Conservation (phyloP, 83 land plant genomes). For the Picea mariana region DNA sequence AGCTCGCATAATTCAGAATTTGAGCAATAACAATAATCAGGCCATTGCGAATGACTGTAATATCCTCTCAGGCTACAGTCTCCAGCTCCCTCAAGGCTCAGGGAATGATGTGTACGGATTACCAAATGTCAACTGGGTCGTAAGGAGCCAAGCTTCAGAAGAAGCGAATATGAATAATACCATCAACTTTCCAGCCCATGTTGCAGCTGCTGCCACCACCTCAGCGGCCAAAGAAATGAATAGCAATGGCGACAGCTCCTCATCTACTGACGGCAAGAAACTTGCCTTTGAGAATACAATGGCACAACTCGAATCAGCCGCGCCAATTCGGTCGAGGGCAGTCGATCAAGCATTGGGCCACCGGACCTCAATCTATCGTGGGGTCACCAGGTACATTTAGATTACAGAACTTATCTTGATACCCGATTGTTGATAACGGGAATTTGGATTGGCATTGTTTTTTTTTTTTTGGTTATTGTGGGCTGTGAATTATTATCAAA, state of each 20-base stretch:
- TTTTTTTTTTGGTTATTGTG: too few relatives aligned
- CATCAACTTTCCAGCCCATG: not conserved
- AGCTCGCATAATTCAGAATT: too few relatives aligned
- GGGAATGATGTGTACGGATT: not conserved
- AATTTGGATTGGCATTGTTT: too few relatives aligned
- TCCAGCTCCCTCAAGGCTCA: not conserved
- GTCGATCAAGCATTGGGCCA: constrained; percentile 22
- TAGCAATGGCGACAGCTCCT: not conserved
- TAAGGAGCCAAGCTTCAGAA: constrained; percentile 1
- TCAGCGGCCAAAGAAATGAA: too few relatives aligned
- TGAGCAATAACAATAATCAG: too few relatives aligned
- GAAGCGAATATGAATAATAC: not conserved
- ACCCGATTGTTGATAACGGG: too few relatives aligned
- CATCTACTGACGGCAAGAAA: not conserved
- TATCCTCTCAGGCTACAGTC: too few relatives aligned
- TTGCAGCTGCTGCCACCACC: not conserved
- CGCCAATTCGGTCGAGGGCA: not conserved
- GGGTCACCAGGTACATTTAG: constrained; percentile 20
- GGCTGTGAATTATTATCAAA: too few relatives aligned
- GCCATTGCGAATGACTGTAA: too few relatives aligned
- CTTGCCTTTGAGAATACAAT: not conserved
- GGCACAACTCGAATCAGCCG: not conserved
- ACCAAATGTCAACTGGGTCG: not conserved
- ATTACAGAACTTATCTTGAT: too few relatives aligned
- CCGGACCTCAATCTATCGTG: constrained; percentile 27